Conservation (phyloP, 2,329 filamentous ascomycete genomes). For the Aphanocladium album region DNA sequence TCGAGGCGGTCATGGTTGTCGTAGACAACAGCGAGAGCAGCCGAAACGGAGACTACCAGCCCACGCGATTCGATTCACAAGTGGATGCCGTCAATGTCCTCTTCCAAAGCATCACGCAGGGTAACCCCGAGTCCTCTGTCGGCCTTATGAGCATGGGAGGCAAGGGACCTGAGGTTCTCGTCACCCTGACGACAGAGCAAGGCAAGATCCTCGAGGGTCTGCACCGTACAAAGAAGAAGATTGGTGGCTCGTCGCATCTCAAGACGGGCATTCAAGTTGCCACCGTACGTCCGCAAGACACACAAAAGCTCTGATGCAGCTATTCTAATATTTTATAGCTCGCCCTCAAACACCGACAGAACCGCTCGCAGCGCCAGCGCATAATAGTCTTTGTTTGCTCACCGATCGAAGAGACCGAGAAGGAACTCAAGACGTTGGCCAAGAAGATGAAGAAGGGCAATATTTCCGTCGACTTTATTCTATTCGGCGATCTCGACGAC, state of each 20-base stretch:
- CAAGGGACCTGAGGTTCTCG: constrained; percentile 93
- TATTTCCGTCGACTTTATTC: constrained; percentile 87
- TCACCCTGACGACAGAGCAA: constrained; percentile 92
- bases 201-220: constrained; percentile 91
- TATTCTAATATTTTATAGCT: constrained; percentile 71
- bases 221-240: constrained; percentile 85
- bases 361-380: constrained; percentile 92
- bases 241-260: constrained; percentile 81
- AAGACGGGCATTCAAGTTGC: constrained; percentile 94
- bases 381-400: constrained; percentile 98
- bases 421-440: constrained; percentile 79
- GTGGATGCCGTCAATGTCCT: constrained; percentile 91
- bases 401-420: constrained; percentile 82
- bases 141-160: constrained; percentile 99
- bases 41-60: constrained; percentile 89
- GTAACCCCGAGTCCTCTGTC: constrained; percentile 94
- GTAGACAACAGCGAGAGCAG: constrained; percentile 99
- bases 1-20: constrained; percentile 99
- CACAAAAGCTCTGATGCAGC: constrained; percentile 37
- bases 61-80: constrained; percentile 94
- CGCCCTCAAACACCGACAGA: constrained; percentile 94
- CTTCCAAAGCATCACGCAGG: constrained; percentile 91
- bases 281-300: constrained; percentile 57
- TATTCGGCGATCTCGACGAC: constrained; percentile 89
- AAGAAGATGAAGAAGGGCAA: constrained; percentile 99